These are phyloP conservation scores for Cymbopogon citratus DNA, from an alignment of 176 grass and related monocot genomes.

Conservation along the genomic window DNA sequence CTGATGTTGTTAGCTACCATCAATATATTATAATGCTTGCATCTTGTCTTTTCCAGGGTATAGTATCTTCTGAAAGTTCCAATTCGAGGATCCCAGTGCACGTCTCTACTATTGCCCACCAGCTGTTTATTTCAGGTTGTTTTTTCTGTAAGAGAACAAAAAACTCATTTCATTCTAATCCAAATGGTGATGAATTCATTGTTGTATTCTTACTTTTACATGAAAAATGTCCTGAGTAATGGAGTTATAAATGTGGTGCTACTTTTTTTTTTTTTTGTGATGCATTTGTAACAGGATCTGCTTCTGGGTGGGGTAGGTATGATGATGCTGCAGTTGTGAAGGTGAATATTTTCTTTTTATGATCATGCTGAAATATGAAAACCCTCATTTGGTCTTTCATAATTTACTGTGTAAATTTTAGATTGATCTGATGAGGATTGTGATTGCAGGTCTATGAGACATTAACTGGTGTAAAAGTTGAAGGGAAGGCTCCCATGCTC, in stretches of 20 bases:
- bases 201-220: neutral
- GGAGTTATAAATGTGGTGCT: neutral
- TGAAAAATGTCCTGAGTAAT: neutral
- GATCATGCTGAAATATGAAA: neutral
- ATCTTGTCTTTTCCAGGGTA: constrained; percentile 58
- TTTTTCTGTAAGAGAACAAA: constrained; percentile 20
- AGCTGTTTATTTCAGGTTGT: constrained; percentile 85
- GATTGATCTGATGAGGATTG: neutral
- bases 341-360: constrained; percentile 37
- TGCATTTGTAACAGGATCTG: constrained; percentile 63
- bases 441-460: constrained; percentile 79
- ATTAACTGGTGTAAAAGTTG: constrained; percentile 89
- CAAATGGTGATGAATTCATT: constrained; percentile 3
- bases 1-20: constrained; percentile 4
- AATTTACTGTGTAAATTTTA: constrained; percentile 15
- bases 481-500: constrained; percentile 59
- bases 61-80: constrained; percentile 81
- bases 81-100: constrained; percentile 68
- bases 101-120: constrained; percentile 80
- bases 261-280: constrained; percentile 11
- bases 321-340: constrained; percentile 93
- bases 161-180: constrained; percentile 11
- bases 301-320: constrained; percentile 80
- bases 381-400: neutral
- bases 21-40: neutral